Evolutionary conservation across 352 stramenopile species (phyloP), one percentile per base, ranked within the genome.

Genomic region (Pythium sukuiense): DNA sequence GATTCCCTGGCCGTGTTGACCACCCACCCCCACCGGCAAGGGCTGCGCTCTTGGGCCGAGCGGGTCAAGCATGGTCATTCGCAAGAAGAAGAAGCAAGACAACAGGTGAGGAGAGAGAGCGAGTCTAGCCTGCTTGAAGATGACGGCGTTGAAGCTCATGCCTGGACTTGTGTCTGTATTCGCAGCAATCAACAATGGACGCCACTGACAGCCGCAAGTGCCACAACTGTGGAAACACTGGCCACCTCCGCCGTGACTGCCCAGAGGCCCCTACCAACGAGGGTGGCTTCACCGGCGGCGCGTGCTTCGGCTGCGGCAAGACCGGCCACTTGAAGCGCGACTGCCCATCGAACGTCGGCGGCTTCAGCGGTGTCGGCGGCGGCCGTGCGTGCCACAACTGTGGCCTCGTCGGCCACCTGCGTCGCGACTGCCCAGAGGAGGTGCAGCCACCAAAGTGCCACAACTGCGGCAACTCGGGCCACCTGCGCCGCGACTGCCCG

Each of bases 311-410:
- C 70, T 93, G 85, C 72, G 83, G 83, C 74, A 92, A 93, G 78
- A 63, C 68, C 14, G 85, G 85, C 55, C 85, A 93, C 79, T 59
- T 93, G 55, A 93, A 92, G 81, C 85, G 85, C 53, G 83, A 93
- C 71, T 93, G 85, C 79, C 83, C 85, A 45, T 81, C 70, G 13
- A 67, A 61, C 59, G 48, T 49, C 29, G 58, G 27, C 24, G 48
- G 56, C 53, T 70, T 71, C 70, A 53, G 59, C 56, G 46, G 27
- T 39, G 45, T 32, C 46, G 49, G 55, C 39, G 71, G 72, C 61
- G 79, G 74, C 65, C 86, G 86, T 49, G 76, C 81, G 50, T 94
- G 86, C 82, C 86, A 94, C 77, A 92, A 92, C 77, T 94, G 86
- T 71, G 86, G 86, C 70, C 77, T 90, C 62, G 56, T 75, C 9